A percentile compares a stretch with the other conserved stretches of the same genome.
Conservation (phyloP, 768 basidiomycete genomes). For the Daedaleopsis sinensis region DNA sequence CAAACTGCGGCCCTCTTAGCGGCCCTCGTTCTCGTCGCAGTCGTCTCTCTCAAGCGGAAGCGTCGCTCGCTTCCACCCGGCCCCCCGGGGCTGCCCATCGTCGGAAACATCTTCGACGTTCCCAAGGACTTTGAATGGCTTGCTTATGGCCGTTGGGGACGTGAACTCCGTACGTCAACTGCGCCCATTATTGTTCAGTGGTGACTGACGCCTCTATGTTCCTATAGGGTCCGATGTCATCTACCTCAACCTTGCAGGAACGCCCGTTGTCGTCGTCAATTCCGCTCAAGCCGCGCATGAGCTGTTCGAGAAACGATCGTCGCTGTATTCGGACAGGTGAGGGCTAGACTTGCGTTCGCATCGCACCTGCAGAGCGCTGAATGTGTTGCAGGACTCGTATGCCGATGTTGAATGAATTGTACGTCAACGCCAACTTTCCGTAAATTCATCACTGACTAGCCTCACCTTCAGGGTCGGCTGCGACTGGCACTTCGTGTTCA, state of each 20-base stretch:
- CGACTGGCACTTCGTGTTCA: constrained; percentile 43
- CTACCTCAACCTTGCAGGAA: constrained; percentile 28
- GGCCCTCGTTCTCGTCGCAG: constrained; percentile 6
- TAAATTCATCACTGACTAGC: neutral
- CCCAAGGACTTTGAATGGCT: constrained; percentile 26
- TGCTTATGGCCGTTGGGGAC: constrained; percentile 20
- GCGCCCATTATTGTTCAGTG: neutral
- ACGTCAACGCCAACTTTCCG: constrained; percentile 7
- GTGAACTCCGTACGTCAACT: constrained; percentile 17
- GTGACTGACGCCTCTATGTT: neutral
- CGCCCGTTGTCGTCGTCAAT: constrained; percentile 31
- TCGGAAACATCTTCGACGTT: constrained; percentile 29
- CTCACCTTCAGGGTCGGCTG: constrained; percentile 41
- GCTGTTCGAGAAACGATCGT: constrained; percentile 34
- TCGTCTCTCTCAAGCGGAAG: constrained; percentile 9
- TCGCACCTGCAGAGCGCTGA: constrained; percentile 2
- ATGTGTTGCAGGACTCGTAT: constrained; percentile 17
- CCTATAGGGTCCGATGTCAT: constrained; percentile 29
- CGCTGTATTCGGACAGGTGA: constrained; percentile 36
- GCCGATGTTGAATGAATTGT: constrained; percentile 33
- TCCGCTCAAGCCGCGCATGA: constrained; percentile 32
- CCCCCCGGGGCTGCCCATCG: constrained; percentile 26
- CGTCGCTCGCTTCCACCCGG: constrained; percentile 27
- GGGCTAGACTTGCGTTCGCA: neutral
- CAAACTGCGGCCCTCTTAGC: constrained; percentile 6